Evolutionary conservation across 768 basidiomycete genomes (phyloP), one percentile per base, ranked within the genome.

Genomic region (Naganishia vaughanmartiniae): DNA sequence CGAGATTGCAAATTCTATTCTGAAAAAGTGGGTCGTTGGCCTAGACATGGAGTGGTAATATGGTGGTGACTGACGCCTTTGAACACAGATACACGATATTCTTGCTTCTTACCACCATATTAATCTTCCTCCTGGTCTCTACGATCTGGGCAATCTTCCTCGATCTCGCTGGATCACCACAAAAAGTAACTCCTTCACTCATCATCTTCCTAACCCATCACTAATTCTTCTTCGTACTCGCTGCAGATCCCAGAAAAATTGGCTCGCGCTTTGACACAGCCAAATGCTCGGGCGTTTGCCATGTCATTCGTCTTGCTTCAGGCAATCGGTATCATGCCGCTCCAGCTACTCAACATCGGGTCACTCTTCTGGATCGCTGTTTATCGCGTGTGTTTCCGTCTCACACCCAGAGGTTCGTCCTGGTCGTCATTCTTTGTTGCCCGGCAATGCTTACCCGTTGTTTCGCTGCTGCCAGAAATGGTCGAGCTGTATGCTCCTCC

Each of bases 401-500:
- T 90, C 58, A 96, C 95, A 1, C 96, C 96, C 0, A 85, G 96
- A 84, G 94, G 93, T 91, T 75, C 34, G 84, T 76, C 34, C 53
- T 57, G 2, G 3, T 42, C 14, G 21, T 0, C 28, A 36, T 39
- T 2, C 6, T 7, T 28, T 17, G 30, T 21, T 24, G 15, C 26
- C 26, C 11, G 17, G 2, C 24, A 54, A 21, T 21, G 12, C 30
- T 42, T 34, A 48, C 19, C 31, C 10, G 34, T 66, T 42, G 55
- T 54, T 21, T 69, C 21, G 15, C 48, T 51, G 21, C 48, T 51
- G 39, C 39, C 76, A 97, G 95, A 99, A 76, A 94, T 88, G 73
- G 95, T 93, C 21, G 96, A 96, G 79, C 85, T 98, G 19, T 96
- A 99, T 77, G 93, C 93, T 0, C 96, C 96, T 7, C 93, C 96